Percentiles rank a stretch among this genome's conserved stretches.
Conservation (phyloP, 768 basidiomycete species). For the Pisolithus tinctorius region DNA sequence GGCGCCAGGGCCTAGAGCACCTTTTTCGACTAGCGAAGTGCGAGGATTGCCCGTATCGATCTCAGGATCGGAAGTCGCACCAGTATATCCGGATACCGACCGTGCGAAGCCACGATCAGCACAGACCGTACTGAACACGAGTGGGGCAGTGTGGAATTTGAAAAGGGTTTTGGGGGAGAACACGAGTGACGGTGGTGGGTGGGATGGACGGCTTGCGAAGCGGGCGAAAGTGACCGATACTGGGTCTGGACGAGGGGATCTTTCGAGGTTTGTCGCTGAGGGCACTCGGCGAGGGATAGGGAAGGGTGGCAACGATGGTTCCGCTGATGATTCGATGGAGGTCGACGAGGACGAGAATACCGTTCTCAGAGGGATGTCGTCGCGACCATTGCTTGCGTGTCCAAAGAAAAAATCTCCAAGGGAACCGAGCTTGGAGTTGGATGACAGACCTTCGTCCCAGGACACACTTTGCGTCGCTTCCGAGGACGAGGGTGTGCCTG, state of each 20-base stretch:
- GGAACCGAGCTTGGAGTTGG: slow-evolving; percentile 8
- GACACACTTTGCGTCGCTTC: slow-evolving; percentile 14
- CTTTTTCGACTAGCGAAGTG: too few relatives aligned
- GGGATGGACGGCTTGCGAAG: slow-evolving; percentile 25
- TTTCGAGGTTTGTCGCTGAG: slow-evolving; percentile 2
- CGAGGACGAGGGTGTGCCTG: slow-evolving; percentile 14
- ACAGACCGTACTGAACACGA: slow-evolving; percentile 47
- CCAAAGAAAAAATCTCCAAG: slow-evolving; percentile 1
- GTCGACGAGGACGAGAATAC: slow-evolving; percentile 12
- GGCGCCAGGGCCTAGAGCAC: too few relatives aligned
- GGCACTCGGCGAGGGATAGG: not conserved
- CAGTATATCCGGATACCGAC: not conserved
- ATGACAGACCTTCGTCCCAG: slow-evolving; percentile 9
- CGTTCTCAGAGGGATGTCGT: not conserved
- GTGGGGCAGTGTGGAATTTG: slow-evolving; percentile 44
- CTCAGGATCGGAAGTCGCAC: too few relatives aligned
- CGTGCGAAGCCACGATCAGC: slow-evolving; percentile 17
- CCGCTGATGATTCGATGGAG: not conserved
- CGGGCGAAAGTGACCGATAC: slow-evolving; percentile 23
- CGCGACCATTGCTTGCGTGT: too few relatives aligned
- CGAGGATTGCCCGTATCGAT: too few relatives aligned
- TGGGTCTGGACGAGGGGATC: slow-evolving; percentile 5
- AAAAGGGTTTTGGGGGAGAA: slow-evolving; percentile 9
- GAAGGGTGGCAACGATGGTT: slow-evolving; percentile 11
- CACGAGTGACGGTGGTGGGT: slow-evolving; percentile 7